Evolutionary conservation across 768 basidiomycete genomes (phyloP), one percentile per base, ranked within the genome.

Genomic region (Trametes elegans): DNA sequence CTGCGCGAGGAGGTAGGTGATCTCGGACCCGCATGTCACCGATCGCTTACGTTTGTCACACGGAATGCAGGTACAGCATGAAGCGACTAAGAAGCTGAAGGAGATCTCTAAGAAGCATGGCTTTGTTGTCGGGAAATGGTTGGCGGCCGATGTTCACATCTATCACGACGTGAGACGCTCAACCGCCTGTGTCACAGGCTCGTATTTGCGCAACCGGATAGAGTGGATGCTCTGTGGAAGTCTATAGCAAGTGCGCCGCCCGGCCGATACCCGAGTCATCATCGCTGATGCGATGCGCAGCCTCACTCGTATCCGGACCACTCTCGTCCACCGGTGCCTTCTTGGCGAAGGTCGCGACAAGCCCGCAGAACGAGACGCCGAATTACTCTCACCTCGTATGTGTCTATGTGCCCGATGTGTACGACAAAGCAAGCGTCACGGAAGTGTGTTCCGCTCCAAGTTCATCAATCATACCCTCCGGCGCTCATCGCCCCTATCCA

Each of bases 51-150:
- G 3, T 3, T 29, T 60, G 43, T 44, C 29, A 9, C 9, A 31
- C 8, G 3, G 11, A n/a, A 11, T 13, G 38, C 23, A 88, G 88
- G 74, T 73, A 5, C 88, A 89, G 72, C 69, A 73, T 3, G 79
- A 84, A 52, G 82, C 85, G 10, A 68, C 79, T 3, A 74, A 78
- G 27, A 79, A 79, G 57, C 72, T 90, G 14, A 82, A 81, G 59
- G 77, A 79, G 3, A 82, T 88, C 35, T 76, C 86, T n/a, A 60
- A 73, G 21, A 77, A 74, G 53, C 71, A 84, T 61, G 75, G 76
- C 9, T 83, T 72, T 55, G 75, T 83, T 1, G 68, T 65, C 28
- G 88, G 88, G 24, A 90, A 90, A 79, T 90, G 88, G 87, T 85
- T 27, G 10, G 59, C 14, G 18, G 16, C 40, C 52, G 48, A 16